These are phyloP conservation scores for apple (Malus domestica) DNA, from an alignment of 306 rosid species.

Conservation along the genomic window DNA sequence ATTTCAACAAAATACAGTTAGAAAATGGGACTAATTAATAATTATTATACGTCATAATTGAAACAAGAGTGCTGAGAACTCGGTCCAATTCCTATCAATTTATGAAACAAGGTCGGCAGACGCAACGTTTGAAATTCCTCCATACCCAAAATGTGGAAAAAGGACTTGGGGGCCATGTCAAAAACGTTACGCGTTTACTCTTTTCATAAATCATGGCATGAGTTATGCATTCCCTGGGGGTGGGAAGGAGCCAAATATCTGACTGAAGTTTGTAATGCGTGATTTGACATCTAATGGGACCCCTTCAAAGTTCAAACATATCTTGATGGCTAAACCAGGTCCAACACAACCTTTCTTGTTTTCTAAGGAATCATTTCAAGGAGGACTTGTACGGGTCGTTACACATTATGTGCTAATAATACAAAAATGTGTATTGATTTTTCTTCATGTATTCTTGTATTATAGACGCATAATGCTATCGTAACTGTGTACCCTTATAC, in stretches of 20 bases:
- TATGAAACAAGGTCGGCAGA: neutral
- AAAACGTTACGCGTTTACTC: conserved; percentile 3
- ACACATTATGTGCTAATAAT: too few relatives aligned
- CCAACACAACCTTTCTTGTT: neutral
- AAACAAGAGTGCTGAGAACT: neutral
- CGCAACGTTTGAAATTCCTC: neutral
- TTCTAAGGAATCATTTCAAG: neutral
- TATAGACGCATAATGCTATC: fast-evolving
- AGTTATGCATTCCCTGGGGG: neutral
- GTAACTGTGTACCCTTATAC: too few relatives aligned
- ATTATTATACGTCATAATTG: neutral
- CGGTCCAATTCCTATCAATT: neutral
- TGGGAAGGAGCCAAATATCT: neutral
- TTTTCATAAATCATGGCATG: neutral
- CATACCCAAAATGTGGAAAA: neutral
- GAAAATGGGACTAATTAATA: neutral
- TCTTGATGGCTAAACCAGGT: too few relatives aligned
- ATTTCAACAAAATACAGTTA: neutral
- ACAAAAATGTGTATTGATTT: too few relatives aligned
- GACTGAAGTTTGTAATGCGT: neutral
- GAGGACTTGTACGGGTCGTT: too few relatives aligned
- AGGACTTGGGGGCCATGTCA: neutral
- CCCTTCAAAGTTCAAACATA: neutral
- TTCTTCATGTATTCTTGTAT: fast-evolving
- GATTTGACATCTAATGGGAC: neutral